Evolutionary conservation across 1,139 yeast genomes (phyloP).

Genomic region (Kodamaea suecica): DNA sequence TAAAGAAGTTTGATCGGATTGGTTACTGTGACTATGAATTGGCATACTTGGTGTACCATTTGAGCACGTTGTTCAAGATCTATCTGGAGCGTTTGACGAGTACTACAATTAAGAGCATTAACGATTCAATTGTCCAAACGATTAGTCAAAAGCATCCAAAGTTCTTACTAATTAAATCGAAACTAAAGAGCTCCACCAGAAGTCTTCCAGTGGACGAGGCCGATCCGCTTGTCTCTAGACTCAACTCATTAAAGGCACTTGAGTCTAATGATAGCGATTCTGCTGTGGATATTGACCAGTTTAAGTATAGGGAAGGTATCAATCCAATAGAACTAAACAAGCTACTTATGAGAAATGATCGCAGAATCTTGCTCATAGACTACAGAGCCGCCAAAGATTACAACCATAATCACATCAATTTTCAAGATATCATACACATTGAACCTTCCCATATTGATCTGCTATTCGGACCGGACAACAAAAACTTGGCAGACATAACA

Average conservation of each 20-base stretch:
- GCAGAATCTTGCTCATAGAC: conserved; percentile 55
- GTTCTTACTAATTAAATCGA: conserved; percentile 10
- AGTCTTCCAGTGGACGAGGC: background rate
- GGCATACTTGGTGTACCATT: conserved; percentile 29
- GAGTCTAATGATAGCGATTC: background rate
- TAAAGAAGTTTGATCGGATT: conserved; percentile 21
- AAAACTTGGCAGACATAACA: conserved; percentile 35
- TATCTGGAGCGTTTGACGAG: conserved; percentile 15
- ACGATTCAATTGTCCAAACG: conserved; percentile 21
- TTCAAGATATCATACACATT: conserved; percentile 57
- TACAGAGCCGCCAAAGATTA: conserved; percentile 59
- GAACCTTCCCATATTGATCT: conserved; percentile 55
- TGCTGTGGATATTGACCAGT: conserved; percentile 9
- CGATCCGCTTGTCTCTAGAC: conserved; percentile 17
- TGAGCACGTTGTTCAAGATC: conserved; percentile 17
- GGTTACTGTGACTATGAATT: conserved; percentile 42
- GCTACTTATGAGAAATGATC: conserved; percentile 11
- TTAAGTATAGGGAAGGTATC: conserved; percentile 25
- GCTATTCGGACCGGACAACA: conserved; percentile 17
- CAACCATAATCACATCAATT: conserved; percentile 56
- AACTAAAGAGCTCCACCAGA: conserved; percentile 3
- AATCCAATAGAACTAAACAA: conserved; percentile 24
- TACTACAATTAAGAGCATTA: conserved; percentile 20
- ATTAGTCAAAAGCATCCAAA: conserved; percentile 18
- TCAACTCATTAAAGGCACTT: conserved; percentile 12